Conservation (phyloP, 139 green algal genomes). For the Coelastrella sp. region DNA sequence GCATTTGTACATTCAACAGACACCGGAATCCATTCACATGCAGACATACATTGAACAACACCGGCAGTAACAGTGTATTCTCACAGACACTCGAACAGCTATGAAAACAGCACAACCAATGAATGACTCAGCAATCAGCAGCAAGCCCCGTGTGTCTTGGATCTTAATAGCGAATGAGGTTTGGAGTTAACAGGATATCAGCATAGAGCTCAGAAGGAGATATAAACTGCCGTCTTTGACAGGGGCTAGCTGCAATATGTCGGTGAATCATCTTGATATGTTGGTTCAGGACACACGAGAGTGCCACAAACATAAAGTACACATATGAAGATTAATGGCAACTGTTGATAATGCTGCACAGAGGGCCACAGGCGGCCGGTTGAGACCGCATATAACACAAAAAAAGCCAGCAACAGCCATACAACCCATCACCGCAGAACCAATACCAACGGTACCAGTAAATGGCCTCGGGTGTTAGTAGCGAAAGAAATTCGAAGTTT, state of each 20-base stretch:
- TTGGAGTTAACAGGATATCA: conserved; percentile 27
- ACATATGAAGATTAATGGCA: too few species aligned
- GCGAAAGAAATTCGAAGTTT: conserved; percentile 42
- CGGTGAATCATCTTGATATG: too few species aligned
- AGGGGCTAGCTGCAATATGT: background rate
- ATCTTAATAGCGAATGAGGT: conserved; percentile 42
- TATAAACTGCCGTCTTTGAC: conserved; percentile 22
- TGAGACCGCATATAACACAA: too few species aligned
- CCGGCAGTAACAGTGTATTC: too few species aligned
- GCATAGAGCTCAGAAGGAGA: conserved; percentile 35
- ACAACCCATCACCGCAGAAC: background rate
- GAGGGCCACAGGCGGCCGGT: too few species aligned
- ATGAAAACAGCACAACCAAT: too few species aligned
- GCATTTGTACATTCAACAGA: background rate
- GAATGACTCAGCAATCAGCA: background rate
- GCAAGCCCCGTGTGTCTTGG: background rate
- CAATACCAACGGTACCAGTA: background rate
- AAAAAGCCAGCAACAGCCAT: background rate
- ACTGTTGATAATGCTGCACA: too few species aligned
- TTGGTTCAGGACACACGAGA: too few species aligned
- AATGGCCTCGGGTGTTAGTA: conserved; percentile 18
- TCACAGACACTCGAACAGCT: background rate
- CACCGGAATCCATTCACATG: too few species aligned
- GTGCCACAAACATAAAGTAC: too few species aligned
- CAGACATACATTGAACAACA: too few species aligned